phyloP scores from a whole-genome alignment of 2,329 filamentous ascomycete species.

The Rutstroemia sp. region DNA sequence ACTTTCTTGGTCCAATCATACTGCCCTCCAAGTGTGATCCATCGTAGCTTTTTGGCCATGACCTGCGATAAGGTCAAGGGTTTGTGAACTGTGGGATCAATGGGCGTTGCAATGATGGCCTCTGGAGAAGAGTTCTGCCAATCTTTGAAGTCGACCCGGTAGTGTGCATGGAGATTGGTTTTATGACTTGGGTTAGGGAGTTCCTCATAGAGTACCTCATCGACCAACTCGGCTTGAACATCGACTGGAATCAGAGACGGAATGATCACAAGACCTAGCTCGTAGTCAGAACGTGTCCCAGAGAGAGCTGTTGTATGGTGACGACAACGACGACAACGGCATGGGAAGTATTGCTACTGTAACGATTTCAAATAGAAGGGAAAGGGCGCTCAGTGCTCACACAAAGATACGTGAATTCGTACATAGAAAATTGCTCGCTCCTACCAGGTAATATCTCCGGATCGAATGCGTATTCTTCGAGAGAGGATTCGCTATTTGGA shows the following conservation, averaged over 20 bases:
- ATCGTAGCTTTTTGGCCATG: slow-evolving; percentile 75
- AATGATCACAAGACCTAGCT: slow-evolving; percentile 67
- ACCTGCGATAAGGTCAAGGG: slow-evolving; percentile 62
- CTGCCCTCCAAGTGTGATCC: slow-evolving; percentile 90
- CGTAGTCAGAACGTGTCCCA: slow-evolving; percentile 15
- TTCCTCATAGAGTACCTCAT: slow-evolving; percentile 69
- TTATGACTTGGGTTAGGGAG: slow-evolving; percentile 66
- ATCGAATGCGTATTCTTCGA: slow-evolving; percentile 29
- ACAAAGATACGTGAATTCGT: neutral
- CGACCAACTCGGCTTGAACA: slow-evolving; percentile 64
- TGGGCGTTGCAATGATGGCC: slow-evolving; percentile 54
- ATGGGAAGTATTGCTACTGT: no score
- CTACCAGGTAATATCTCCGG: slow-evolving; percentile 62
- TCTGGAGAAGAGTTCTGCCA: neutral
- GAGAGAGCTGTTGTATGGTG: neutral
- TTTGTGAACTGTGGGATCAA: slow-evolving; percentile 61
- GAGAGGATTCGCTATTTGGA: neutral
- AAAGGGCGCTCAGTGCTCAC: slow-evolving; percentile 11
- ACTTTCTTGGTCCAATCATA: slow-evolving; percentile 90
- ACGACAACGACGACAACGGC: no score
- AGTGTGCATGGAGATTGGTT: slow-evolving; percentile 87
- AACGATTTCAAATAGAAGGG: neutral
- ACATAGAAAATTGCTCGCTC: slow-evolving; percentile 15
- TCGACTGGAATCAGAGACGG: slow-evolving; percentile 64
- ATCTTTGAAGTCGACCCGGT: slow-evolving; percentile 56